Evolutionary conservation across 345 rosid genomes (phyloP).

Genomic region (Arabis alpina): DNA sequence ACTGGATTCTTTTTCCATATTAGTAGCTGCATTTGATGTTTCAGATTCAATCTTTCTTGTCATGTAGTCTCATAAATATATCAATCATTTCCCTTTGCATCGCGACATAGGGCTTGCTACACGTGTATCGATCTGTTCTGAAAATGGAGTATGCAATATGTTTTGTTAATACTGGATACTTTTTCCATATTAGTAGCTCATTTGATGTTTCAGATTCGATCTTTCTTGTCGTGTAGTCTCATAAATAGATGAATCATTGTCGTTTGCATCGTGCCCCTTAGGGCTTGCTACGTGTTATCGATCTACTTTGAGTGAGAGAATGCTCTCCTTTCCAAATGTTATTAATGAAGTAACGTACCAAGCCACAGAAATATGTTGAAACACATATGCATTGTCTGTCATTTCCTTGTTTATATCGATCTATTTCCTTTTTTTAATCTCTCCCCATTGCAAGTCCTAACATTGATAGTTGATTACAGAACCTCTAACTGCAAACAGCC

Average conservation of each 20-base stretch:
- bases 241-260: conserved; percentile 18
- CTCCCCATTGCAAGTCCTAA: conserved; percentile 11
- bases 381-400: conserved; percentile 33
- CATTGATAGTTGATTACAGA: conserved; percentile 53
- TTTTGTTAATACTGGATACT: not conserved
- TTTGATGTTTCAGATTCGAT: conserved; percentile 1
- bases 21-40: not conserved
- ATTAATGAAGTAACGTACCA: conserved; percentile 3
- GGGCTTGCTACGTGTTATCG: conserved; percentile 15
- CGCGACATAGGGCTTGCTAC: conserved; percentile 2
- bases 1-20: not conserved
- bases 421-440: conserved; percentile 5
- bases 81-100: conserved; percentile 13
- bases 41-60: conserved; percentile 11
- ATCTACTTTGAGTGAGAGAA: conserved; percentile 19
- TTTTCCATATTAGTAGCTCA: not conserved
- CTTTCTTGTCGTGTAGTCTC: conserved; percentile 17
- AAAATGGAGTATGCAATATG: not conserved
- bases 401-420: conserved; percentile 6
- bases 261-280: not conserved
- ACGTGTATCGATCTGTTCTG: conserved; percentile 3
- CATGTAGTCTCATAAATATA: conserved; percentile 10
- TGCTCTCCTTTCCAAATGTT: not conserved
- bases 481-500: conserved; percentile 64
- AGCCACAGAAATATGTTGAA: conserved; percentile 9